Base-by-base conservation (phyloP, 1,284 basidiomycete species). In the Blastosporella zonata region DNA sequence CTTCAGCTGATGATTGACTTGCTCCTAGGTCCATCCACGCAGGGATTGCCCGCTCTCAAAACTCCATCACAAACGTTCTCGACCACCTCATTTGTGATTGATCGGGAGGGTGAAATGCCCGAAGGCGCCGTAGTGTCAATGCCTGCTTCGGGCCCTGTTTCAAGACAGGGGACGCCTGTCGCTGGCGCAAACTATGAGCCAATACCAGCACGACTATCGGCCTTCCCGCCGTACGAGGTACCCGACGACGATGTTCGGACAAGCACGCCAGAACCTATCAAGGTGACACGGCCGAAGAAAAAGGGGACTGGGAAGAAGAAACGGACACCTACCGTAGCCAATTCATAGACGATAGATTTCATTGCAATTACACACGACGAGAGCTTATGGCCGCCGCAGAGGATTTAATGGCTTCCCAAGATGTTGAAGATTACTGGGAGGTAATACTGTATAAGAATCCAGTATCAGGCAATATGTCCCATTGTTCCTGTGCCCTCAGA, bases 41-140 rank as follows among this genome's bases (percentile, higher is more conserved):
- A 55, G 65, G 54, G 41, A 63, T 61, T 65, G 42, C 69, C 73
- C 23, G 66, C 69, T 31, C 65, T 79, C 17, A 70, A 68, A 53
- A 66, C 67, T 22, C 60, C 64, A 8, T 55, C 64, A 18, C 65
- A 67, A 41, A 56, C 56, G 17, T 65, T 66, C 23, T 66, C 68
- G 33, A 59, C 59, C 38, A 60, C 62, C 36, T 62, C 61, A 22
- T 88, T 81, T 52, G 69, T 79, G 18, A 79, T 95, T 55, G 90
- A 94, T 56, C 79, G 79, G 57, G 78, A 82, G 0, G 93, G 93
- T 1, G 92, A 93, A 66, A 90, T 94, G 86, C 93, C 92, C 1
- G 77, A 79, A 35, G 78, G 81, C 25, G 75, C 72, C n/a, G 55
- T 66, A 8, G 13, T 49, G 56, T 25, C 49, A 55, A 53, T 46